Base-by-base conservation (phyloP, 805 yeast genomes). In the Saccharomycopsis synnaedendra region DNA sequence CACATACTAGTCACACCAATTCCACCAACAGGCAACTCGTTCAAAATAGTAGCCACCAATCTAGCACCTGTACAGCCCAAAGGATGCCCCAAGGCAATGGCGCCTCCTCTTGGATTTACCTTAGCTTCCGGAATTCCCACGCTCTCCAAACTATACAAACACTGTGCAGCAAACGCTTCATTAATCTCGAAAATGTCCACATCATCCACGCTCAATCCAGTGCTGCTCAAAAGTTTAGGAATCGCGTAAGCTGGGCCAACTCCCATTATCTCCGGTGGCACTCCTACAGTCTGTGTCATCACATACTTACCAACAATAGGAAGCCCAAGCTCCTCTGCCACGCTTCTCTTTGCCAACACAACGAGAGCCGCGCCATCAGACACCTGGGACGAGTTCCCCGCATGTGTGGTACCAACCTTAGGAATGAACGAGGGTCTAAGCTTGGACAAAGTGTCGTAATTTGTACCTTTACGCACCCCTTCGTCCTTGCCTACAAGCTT, bases 261-360 rank as follows among this genome's bases (percentile, higher is more conserved):
- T 50, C 97, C 98, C 98, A 90, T 90, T 52, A 89, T 78, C 67
- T 87, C 95, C 28, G 97, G 97, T 48, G 97, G 96, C 42, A 89
- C 96, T 58, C 98, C 98, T 48, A 84, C 90, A 39, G 80, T 70
- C 56, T 82, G 76, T 59, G 85, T 80, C 57, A 80, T 82, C 53
- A 88, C 78, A 57, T 77, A 90, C 69, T 85, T 85, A 53, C 82
- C 98, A 50, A 82, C 58, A 52, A 87, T 78, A 47, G 84, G 81
- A 57, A 84, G 72, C 38, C 82, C 81, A 50, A 80, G 67, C 57
- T 74, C 67, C 64, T 83, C 79, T 28, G 98, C 98, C 49, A 83
- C 71, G 19, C 87, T 82, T 65, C 97, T 78, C 63, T 89, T 79
- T 71, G 86, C 83, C 52, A 90, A 71, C 48, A 90, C 64, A 1